phyloP scores from a whole-genome alignment of 805 yeast species.

The Saccharomyces eubayanus region DNA sequence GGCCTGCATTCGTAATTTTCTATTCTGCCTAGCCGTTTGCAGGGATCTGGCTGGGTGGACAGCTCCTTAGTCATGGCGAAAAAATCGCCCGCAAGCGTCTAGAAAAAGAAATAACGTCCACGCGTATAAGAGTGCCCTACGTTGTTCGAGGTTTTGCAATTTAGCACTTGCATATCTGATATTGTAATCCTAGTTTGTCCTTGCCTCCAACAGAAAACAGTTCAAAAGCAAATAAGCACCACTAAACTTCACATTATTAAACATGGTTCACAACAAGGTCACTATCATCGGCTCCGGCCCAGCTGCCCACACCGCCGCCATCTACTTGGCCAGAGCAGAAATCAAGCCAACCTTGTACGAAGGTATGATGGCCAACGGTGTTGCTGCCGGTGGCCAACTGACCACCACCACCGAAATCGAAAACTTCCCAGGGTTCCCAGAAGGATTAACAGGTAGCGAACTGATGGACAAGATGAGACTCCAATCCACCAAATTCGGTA shows the following conservation, averaged over 20 bases:
- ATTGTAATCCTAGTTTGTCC: background rate
- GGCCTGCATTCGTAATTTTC: background rate
- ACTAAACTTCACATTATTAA: slow-evolving; percentile 12
- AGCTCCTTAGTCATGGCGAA: background rate
- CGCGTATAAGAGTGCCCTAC: background rate
- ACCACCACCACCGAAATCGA: slow-evolving; percentile 98
- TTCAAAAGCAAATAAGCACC: background rate
- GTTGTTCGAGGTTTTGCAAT: background rate
- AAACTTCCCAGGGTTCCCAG: slow-evolving; percentile 98
- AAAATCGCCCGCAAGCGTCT: background rate
- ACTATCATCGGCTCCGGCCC: slow-evolving; percentile 96
- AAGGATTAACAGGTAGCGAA: slow-evolving; percentile 76
- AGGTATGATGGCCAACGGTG: slow-evolving; percentile 92
- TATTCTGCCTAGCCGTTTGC: background rate
- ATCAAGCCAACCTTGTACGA: slow-evolving; percentile 88
- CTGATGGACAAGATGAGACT: slow-evolving; percentile 92
- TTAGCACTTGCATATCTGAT: background rate
- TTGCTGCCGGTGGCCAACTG: slow-evolving; percentile 98
- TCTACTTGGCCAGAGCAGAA: slow-evolving; percentile 94
- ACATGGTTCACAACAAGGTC: slow-evolving; percentile 78
- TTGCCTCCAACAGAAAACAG: background rate
- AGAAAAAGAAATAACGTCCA: background rate
- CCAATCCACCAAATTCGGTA: slow-evolving; percentile 83
- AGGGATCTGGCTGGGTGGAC: background rate
- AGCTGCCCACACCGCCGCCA: slow-evolving; percentile 98